A percentile compares a stretch with the other conserved stretches of the same genome.
These are phyloP conservation scores for Seiridium unicorne DNA, from an alignment of 2,329 filamentous ascomycete genomes.

Conservation along the genomic window DNA sequence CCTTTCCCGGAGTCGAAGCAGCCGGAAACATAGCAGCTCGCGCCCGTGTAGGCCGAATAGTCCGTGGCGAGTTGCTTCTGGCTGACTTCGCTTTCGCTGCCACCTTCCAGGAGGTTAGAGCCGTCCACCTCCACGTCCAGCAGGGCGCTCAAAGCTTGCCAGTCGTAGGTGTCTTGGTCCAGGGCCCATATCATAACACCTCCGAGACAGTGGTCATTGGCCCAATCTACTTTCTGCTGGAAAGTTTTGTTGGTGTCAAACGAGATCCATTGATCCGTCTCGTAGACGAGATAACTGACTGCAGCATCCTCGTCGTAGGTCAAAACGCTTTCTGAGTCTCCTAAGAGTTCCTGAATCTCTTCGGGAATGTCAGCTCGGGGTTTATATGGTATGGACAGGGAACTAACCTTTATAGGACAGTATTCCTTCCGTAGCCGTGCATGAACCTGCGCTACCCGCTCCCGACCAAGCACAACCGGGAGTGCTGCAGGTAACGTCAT, in stretches of 20 bases:
- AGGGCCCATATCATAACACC: not conserved
- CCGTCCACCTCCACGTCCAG: not conserved
- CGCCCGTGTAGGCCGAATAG: not conserved
- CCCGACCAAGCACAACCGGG: slow-evolving; percentile 22
- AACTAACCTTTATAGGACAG: slow-evolving; percentile 12
- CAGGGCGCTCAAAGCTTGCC: not conserved
- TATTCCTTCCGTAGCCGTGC: slow-evolving; percentile 17
- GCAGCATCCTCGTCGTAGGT: slow-evolving; percentile 20
- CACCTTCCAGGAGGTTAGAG: not conserved
- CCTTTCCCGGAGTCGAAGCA: not conserved
- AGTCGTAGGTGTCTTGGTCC: slow-evolving; percentile 14
- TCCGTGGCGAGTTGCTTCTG: not conserved
- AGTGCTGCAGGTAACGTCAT: slow-evolving; percentile 12
- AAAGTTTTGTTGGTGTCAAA: slow-evolving; percentile 33
- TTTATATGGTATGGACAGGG: not conserved
- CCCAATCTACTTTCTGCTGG: slow-evolving; percentile 29
- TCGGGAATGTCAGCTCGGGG: not conserved
- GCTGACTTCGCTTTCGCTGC: not conserved
- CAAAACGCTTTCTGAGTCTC: not conserved
- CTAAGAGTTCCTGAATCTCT: slow-evolving; percentile 23
- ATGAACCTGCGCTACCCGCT: slow-evolving; percentile 17
- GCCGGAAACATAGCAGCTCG: not conserved
- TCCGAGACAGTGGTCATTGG: slow-evolving; percentile 15
- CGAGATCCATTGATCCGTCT: slow-evolving; percentile 28
- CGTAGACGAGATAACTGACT: slow-evolving; percentile 25